Evolutionary conservation across 345 rosid species (phyloP), one percentile per base, ranked within the genome.

Genomic region (Lagerstroemia speciosa): DNA sequence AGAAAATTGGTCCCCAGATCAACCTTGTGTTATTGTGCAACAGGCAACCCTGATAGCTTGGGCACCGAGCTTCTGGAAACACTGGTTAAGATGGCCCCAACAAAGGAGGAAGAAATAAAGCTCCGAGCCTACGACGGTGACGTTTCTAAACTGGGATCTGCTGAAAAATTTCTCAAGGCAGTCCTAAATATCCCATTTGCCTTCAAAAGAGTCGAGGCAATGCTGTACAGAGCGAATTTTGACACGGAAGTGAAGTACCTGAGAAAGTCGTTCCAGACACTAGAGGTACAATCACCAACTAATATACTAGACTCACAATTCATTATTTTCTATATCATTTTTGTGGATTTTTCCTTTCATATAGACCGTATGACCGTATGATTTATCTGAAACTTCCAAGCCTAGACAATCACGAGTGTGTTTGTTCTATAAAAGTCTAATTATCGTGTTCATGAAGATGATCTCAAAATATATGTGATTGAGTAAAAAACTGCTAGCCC

Each of bases 81-180:
- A 52, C 81, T 91, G 68, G 96, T 89, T 58, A 94, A 91, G 75
- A 94, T 94, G 99, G 97, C 99, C 74, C 99, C 97, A 31, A 91
- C 99, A 5, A 94, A 89, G 78, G 96, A 91, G 79, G 99, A 94
- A 84, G 97, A 91, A 78, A 89, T 91, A 67, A 94, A 88, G 79
- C 99, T 91, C 32, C 80, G 89, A 76, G 96, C 88, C 33, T 89
- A 89, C 80, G 75, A 57, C 16, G 93, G 95, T 32, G 97, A 89
- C 58, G 62, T 78, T 69, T 80, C 80, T 20, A 94, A 89, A 79
- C 84, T 91, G 69, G 99, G 99, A 29, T 81, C 97, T 68, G 95
- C 99, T 38, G 99, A 94, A 75, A 71, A 89, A 68, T 94, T 94
- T 81, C 93, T 94, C 43, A 94, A 89, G 89, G 76, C 88, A 62